Conservation (phyloP, 305 asterid genomes). For the Fraxinus albicans region DNA sequence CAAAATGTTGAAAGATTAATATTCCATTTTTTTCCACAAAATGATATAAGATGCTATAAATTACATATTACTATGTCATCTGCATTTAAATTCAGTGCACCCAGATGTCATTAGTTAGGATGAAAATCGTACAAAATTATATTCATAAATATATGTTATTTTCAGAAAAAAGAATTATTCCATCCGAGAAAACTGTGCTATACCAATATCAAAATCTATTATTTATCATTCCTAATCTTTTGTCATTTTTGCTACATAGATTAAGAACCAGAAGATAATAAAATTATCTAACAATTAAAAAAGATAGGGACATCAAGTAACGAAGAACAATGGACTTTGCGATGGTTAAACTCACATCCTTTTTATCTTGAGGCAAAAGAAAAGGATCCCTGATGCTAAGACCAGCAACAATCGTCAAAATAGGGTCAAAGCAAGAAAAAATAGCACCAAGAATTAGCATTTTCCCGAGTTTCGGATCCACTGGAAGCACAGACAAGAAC, state of each 20-base stretch:
- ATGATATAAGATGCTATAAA: neutral
- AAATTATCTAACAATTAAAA: neutral
- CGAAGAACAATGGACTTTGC: constrained; percentile 10
- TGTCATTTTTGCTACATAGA: constrained; percentile 6
- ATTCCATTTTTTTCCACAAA: neutral
- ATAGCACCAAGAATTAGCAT: constrained; percentile 96
- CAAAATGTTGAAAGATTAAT: neutral
- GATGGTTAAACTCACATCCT: constrained; percentile 65
- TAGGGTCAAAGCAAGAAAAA: constrained; percentile 89
- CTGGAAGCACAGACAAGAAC: constrained; percentile 86
- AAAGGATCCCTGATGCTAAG: constrained; percentile 97
- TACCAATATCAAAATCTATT: constrained; percentile 8
- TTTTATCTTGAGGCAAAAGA: constrained; percentile 93
- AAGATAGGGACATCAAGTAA: constrained; percentile 10
- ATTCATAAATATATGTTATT: neutral
- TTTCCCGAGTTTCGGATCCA: constrained; percentile 98
- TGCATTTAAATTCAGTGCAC: neutral
- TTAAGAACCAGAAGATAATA: neutral
- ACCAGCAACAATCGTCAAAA: constrained; percentile 92
- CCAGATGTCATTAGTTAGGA: neutral
- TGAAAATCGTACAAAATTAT: neutral
- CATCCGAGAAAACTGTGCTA: constrained; percentile 2
- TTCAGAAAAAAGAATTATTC: neutral
- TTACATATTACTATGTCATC: neutral
- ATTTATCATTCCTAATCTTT: constrained; percentile 3